phyloP scores from a whole-genome alignment of 129 eudicot species.

The Lactuca sativa region DNA sequence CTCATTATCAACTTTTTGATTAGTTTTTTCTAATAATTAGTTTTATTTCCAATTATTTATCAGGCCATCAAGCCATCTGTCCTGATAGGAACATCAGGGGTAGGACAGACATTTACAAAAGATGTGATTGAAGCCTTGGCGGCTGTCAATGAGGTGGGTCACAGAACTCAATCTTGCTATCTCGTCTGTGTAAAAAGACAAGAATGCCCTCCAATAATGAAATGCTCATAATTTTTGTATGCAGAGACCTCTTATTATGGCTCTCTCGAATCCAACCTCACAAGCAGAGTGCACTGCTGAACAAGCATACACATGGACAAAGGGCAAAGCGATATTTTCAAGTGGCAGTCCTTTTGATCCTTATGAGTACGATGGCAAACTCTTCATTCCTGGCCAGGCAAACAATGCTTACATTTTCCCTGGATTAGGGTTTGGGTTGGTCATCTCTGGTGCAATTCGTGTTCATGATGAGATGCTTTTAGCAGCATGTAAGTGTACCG shows the following conservation, averaged over 20 bases:
- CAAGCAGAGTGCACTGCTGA: constrained; percentile 99
- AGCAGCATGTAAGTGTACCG: constrained; percentile 79
- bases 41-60: constrained; percentile 13
- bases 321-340: constrained; percentile 90
- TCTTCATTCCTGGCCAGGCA: constrained; percentile 92
- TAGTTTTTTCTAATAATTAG: not conserved
- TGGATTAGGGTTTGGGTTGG: constrained; percentile 88
- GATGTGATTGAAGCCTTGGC: constrained; percentile 90
- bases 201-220: not conserved
- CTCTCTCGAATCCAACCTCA: constrained; percentile 91
- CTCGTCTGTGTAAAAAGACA: not conserved
- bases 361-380: constrained; percentile 67
- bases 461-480: constrained; percentile 91
- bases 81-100: constrained; percentile 91
- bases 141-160: constrained; percentile 46
- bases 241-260: constrained; percentile 95
- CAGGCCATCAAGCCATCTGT: constrained; percentile 89
- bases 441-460: constrained; percentile 86
- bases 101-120: constrained; percentile 75
- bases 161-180: too few species aligned
- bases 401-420: constrained; percentile 95
- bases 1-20: not conserved
- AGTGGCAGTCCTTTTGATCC: constrained; percentile 97
- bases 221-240: constrained; percentile 4
- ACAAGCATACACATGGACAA: constrained; percentile 92